Conservation (phyloP, 1,139 yeast genomes). For the Yamadazyma sp. region DNA sequence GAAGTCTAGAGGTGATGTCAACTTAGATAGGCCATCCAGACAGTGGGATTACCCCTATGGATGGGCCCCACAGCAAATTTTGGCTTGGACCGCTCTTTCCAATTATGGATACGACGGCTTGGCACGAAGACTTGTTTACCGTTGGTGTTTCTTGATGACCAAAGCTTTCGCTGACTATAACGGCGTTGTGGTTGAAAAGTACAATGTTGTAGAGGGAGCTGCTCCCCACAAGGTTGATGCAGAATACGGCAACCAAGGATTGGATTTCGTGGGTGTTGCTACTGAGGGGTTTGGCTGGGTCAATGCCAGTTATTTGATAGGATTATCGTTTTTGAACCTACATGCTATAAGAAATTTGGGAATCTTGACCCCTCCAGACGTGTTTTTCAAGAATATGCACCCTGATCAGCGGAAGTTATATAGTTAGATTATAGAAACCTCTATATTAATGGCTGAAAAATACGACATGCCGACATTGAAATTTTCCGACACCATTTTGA, state of each 20-base stretch:
- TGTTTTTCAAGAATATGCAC: slow-evolving; percentile 57
- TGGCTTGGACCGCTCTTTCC: slow-evolving; percentile 86
- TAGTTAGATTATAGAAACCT: slow-evolving; percentile 4
- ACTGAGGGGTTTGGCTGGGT: slow-evolving; percentile 99
- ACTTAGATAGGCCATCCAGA: slow-evolving; percentile 73
- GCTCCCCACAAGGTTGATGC: slow-evolving; percentile 94
- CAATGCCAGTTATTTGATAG: slow-evolving; percentile 79
- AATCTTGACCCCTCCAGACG: slow-evolving; percentile 75
- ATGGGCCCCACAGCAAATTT: slow-evolving; percentile 98
- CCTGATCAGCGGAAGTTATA: slow-evolving; percentile 36
- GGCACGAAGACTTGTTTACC: slow-evolving; percentile 71
- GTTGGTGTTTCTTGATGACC: slow-evolving; percentile 91
- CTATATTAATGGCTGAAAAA: too few species aligned
- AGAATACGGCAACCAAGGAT: slow-evolving; percentile 96
- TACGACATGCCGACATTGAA: slow-evolving; percentile 1
- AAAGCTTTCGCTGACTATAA: slow-evolving; percentile 90
- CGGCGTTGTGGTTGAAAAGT: slow-evolving; percentile 95
- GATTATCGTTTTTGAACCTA: slow-evolving; percentile 65
- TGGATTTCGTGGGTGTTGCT: slow-evolving; percentile 89
- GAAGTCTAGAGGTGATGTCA: slow-evolving; percentile 70
- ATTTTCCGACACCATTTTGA: not conserved
- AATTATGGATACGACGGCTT: slow-evolving; percentile 70
- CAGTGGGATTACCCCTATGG: slow-evolving; percentile 99
- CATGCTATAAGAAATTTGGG: slow-evolving; percentile 81
- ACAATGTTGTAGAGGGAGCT: slow-evolving; percentile 79